Evolutionary conservation across 805 yeast species (phyloP).

Genomic region (Starmera amethionina): DNA sequence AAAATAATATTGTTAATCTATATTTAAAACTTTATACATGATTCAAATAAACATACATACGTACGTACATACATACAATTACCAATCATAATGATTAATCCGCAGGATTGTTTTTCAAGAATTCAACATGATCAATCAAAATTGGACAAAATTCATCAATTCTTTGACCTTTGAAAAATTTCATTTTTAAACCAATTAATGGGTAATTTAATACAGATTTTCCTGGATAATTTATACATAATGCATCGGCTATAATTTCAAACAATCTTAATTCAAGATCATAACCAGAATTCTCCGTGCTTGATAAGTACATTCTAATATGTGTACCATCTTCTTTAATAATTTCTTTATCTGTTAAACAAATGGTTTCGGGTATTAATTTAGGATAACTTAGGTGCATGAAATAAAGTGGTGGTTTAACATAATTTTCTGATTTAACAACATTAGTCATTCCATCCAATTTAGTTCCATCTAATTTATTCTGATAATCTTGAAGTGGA

Average conservation of each 20-base stretch:
- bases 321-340: slow-evolving; percentile 17
- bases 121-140: slow-evolving; percentile 25
- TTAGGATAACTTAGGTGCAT: slow-evolving; percentile 58
- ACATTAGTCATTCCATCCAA: slow-evolving; percentile 9
- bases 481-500: slow-evolving; percentile 19
- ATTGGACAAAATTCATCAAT: slow-evolving; percentile 21
- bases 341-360: slow-evolving; percentile 17
- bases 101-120: slow-evolving; percentile 21
- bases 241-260: slow-evolving; percentile 26
- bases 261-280: slow-evolving; percentile 31
- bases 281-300: slow-evolving; percentile 19
- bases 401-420: slow-evolving; percentile 24
- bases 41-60: no score
- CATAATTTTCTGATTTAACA: slow-evolving; percentile 6
- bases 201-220: slow-evolving; percentile 12
- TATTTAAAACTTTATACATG: no score
- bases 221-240: slow-evolving; percentile 23
- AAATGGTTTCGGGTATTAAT: slow-evolving; percentile 22
- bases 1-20: no score
- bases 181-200: slow-evolving; percentile 19
- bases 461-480: slow-evolving; percentile 11
- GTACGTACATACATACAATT: no score
- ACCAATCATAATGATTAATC: no score
- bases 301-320: slow-evolving; percentile 22
- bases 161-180: slow-evolving; percentile 18